Conservation (phyloP, 108 stramenopile species). For the Cyclotella cryptica region DNA sequence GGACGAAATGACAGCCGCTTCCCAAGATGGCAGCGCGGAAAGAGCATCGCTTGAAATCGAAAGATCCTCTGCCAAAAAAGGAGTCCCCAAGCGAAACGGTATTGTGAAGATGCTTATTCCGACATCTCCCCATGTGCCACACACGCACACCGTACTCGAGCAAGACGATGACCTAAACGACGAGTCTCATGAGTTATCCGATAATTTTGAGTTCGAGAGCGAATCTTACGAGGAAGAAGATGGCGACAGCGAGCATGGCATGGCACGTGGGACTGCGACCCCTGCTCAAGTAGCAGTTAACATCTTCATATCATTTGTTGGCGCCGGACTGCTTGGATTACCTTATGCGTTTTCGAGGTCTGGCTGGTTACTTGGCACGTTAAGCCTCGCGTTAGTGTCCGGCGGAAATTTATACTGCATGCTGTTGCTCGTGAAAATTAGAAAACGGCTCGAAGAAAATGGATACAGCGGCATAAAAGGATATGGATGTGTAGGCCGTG, state of each 20-base stretch:
- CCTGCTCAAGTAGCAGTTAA: constrained; percentile 68
- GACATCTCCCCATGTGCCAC: constrained; percentile 22
- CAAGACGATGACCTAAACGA: constrained; percentile 5
- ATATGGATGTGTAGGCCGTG: constrained; percentile 72
- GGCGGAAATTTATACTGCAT: constrained; percentile 77
- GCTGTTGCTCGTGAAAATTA: constrained; percentile 64
- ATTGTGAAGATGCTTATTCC: constrained; percentile 31
- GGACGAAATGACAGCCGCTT: too few species aligned
- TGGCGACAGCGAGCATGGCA: constrained; percentile 18
- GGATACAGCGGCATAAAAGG: constrained; percentile 38
- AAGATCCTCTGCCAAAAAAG: neutral
- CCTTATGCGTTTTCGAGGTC: constrained; percentile 77
- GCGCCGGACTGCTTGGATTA: constrained; percentile 77
- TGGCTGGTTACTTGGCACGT: constrained; percentile 71
- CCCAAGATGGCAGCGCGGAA: too few species aligned
- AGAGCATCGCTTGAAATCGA: constrained; percentile 1
- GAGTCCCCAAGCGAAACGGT: neutral
- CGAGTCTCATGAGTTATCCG: neutral
- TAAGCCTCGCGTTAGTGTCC: constrained; percentile 55
- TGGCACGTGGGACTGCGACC: constrained; percentile 45
- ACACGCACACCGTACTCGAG: neutral
- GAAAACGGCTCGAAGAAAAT: constrained; percentile 41
- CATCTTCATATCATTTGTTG: constrained; percentile 85
- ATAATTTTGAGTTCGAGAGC: constrained; percentile 2
- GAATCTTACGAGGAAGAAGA: constrained; percentile 12